Conservation (phyloP, 805 yeast species). For the Candida khao-thaluensis region DNA sequence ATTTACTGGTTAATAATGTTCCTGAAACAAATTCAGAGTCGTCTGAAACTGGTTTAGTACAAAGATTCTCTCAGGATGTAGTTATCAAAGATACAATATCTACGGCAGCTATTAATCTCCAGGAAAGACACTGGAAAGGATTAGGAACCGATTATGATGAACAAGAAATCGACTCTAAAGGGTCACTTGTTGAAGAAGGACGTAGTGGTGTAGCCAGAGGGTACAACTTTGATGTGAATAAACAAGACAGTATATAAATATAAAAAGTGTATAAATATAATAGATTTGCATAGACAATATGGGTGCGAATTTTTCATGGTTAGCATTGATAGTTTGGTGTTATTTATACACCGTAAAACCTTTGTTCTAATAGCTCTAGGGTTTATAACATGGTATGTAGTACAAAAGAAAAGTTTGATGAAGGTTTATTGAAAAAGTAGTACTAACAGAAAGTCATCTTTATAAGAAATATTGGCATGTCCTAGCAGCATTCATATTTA, state of each 20-base stretch:
- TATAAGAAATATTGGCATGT: background rate
- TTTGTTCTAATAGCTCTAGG: background rate
- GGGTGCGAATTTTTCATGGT: background rate
- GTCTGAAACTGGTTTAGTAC: conserved; percentile 43
- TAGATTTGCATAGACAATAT: background rate
- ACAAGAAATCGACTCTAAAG: conserved; percentile 48
- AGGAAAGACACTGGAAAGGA: conserved; percentile 81
- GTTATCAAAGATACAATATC: conserved; percentile 78
- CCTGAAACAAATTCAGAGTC: conserved; percentile 15
- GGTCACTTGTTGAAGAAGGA: conserved; percentile 82
- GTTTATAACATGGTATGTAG: background rate
- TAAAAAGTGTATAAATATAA: background rate
- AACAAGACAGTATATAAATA: background rate
- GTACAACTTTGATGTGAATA: conserved; percentile 45
- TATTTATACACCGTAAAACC: background rate
- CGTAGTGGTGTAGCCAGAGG: conserved; percentile 88
- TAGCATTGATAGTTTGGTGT: conserved; percentile 1
- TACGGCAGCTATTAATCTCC: conserved; percentile 79
- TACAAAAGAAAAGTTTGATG: too few species aligned
- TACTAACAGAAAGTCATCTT: too few species aligned
- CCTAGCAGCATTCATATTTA: background rate
- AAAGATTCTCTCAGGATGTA: conserved; percentile 56
- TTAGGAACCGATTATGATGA: conserved; percentile 76
- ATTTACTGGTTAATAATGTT: conserved; percentile 50
- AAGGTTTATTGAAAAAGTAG: too few species aligned